Evolutionary conservation across 176 grass and related monocot genomes (phyloP), one percentile per base, ranked within the genome.

Genomic region (Oryza meridionalis): DNA sequence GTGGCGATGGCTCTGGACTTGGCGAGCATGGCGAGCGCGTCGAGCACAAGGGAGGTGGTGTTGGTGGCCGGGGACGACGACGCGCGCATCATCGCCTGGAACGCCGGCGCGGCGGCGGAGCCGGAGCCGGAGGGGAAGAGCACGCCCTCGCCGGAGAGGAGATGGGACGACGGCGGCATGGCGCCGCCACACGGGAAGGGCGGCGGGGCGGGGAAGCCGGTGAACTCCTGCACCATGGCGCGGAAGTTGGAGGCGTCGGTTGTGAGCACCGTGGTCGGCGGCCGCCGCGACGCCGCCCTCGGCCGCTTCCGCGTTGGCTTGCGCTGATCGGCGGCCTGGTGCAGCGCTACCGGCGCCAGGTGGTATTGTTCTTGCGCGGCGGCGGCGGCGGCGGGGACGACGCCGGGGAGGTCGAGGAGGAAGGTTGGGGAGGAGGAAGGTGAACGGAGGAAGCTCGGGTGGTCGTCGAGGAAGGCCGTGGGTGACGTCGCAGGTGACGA

Each of bases 151-250:
- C 68, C 74, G 55, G 81, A 55, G 61, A 43, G 79, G 50, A 94
- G 69, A 45, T 81, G 83, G 21, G 88, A 59, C 70, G 88, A 59
- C 70, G 81, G 77, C 14, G 55, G 32, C 29, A 31, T 31, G 29
- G 29, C 29, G 70, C 78, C 86, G 6, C 38, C 38, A 0, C 33
- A 35, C 33, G 53, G n/a, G 47, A 97, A 84, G 40, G 87, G 89
- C 44, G 82, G 91, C 42, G 90, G 75, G 14, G 85, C 78, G 8
- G 89, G 94, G 72, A 97, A 90, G 67, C 94, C 94, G 45, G 94
- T 96, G 88, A 96, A 96, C 91, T 96, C 90, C 70, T 96, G 94
- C 73, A 96, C 94, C 94, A 96, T 93, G 89, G 89, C 89, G 67
- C 91, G 91, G 74, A 96, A 96, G 72, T 96, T 96, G 63, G 94